Evolutionary conservation across 495 filamentous ascomycete species (phyloP).

Genomic region (Trichoderma gamsii): DNA sequence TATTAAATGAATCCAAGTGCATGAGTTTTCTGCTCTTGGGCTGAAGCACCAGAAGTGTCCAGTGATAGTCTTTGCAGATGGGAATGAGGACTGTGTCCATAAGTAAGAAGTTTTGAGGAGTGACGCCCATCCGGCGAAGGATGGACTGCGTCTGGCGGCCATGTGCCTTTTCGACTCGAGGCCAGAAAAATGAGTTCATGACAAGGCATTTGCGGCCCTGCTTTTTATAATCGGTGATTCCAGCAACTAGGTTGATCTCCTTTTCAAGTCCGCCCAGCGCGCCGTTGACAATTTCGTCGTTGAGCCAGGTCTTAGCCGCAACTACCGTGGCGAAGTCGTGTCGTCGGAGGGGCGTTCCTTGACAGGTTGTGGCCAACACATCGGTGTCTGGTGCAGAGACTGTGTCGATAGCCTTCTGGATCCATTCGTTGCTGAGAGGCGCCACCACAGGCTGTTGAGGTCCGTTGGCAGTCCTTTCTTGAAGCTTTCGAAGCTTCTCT

Average conservation of each 20-base stretch:
- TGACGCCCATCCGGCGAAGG: conserved; percentile 28
- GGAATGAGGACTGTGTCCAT: conserved; percentile 44
- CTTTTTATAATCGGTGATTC: conserved; percentile 35
- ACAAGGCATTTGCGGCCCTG: conserved; percentile 59
- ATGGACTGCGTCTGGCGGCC: conserved; percentile 29
- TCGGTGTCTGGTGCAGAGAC: not conserved
- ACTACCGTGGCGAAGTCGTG: conserved; percentile 60
- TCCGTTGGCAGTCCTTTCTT: not conserved
- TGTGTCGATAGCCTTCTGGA: not conserved
- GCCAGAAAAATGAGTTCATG: conserved; percentile 68
- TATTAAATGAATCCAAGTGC: conserved; percentile 66
- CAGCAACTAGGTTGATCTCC: conserved; percentile 48
- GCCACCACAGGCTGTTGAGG: conserved; percentile 1
- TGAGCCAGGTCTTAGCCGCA: conserved; percentile 57
- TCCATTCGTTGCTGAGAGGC: conserved; percentile 7
- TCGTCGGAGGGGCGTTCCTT: conserved; percentile 50
- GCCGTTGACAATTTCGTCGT: conserved; percentile 74
- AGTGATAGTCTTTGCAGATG: conserved; percentile 42
- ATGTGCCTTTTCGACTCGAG: conserved; percentile 49
- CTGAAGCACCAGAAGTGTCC: conserved; percentile 66
- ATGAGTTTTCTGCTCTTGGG: conserved; percentile 58
- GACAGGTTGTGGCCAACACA: conserved; percentile 38
- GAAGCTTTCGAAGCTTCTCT: not conserved
- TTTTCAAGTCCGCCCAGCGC: conserved; percentile 57
- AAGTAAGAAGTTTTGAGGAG: conserved; percentile 33